These are phyloP conservation scores for Corchorus capsularis DNA, from an alignment of 345 rosid species.

Conservation along the genomic window DNA sequence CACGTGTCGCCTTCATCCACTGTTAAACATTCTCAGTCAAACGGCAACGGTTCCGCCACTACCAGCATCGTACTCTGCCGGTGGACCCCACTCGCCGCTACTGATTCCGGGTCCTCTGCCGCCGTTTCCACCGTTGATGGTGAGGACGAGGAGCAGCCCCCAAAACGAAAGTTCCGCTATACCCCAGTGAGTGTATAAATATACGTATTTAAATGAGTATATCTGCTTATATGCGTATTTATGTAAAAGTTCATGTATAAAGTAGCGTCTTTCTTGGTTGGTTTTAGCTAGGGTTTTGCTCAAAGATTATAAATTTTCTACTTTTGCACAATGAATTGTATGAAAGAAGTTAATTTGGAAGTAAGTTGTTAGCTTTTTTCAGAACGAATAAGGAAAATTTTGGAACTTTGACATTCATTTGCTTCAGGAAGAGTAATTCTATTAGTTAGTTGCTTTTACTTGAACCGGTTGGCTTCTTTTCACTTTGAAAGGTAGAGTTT, in stretches of 20 bases:
- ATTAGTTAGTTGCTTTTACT: neutral
- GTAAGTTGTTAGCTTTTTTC: neutral
- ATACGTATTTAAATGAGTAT: neutral
- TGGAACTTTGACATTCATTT: neutral
- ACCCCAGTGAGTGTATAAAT: constrained; percentile 62
- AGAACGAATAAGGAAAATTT: neutral
- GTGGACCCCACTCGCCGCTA: constrained; percentile 81
- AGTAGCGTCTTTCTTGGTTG: constrained; percentile 5
- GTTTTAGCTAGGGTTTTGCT: constrained; percentile 7
- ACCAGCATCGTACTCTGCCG: constrained; percentile 76
- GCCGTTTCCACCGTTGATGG: constrained; percentile 30
- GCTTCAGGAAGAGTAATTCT: neutral
- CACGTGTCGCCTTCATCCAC: constrained; percentile 60
- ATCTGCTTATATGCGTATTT: neutral
- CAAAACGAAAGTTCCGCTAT: constrained; percentile 75
- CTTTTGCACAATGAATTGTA: neutral
- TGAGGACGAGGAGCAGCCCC: constrained; percentile 59
- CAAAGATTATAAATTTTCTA: neutral
- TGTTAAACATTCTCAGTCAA: constrained; percentile 44
- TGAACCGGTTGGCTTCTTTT: no score
- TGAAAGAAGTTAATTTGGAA: neutral
- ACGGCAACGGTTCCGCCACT: constrained; percentile 22
- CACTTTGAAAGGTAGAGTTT: neutral
- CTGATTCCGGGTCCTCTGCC: constrained; percentile 32
- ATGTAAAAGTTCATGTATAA: neutral